Percentiles rank a stretch among this genome's conserved stretches.
These are phyloP conservation scores for Pelomyxa schiedti DNA, from an alignment of 78 protist genomes.

Conservation along the genomic window DNA sequence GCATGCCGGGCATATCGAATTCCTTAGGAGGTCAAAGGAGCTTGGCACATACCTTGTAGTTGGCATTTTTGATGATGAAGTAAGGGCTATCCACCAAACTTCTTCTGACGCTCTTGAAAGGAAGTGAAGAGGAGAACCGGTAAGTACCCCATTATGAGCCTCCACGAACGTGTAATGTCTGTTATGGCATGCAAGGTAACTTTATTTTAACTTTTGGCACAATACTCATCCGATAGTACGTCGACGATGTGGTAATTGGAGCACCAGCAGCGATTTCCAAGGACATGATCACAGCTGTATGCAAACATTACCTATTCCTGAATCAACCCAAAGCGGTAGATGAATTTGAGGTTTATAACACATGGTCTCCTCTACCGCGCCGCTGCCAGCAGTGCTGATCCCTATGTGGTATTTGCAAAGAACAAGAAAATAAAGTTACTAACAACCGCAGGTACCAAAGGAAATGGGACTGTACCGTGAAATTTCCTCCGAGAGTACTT, in stretches of 20 bases:
- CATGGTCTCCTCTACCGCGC: not conserved
- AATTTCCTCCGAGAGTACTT: not conserved
- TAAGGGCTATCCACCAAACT: not conserved
- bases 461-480: not conserved
- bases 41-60: constrained; percentile 82
- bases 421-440: not conserved
- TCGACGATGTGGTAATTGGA: constrained; percentile 84
- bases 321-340: not conserved
- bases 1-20: constrained; percentile 76
- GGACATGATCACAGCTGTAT: constrained; percentile 55
- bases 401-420: too few species aligned
- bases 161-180: constrained; percentile 78
- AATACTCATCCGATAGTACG: constrained; percentile 8
- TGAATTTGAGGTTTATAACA: not conserved
- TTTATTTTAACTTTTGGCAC: not conserved
- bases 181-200: constrained; percentile 73
- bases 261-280: constrained; percentile 64
- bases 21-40: constrained; percentile 60
- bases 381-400: too few species aligned
- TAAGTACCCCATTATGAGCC: constrained; percentile 85
- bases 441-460: not conserved
- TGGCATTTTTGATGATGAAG: constrained; percentile 75
- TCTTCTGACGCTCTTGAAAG: too few species aligned
- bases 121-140: constrained; percentile 56
- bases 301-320: constrained; percentile 46